Conservation (phyloP, 257 asterid species). For the Solanum gandarillasii region DNA sequence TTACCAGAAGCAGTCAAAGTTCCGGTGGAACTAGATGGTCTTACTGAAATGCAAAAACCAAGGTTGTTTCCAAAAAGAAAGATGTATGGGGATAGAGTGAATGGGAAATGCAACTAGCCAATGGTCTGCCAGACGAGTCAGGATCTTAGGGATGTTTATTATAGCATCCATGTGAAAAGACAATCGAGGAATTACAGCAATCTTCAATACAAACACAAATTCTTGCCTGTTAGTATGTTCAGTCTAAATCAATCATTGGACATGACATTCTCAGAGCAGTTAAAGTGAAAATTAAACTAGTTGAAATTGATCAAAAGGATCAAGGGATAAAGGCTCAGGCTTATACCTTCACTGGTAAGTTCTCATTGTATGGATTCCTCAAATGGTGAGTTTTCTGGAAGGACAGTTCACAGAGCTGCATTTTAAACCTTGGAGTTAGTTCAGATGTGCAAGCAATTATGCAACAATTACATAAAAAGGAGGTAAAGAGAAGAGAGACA, state of each 20-base stretch:
- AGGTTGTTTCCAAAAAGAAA: background rate
- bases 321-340: background rate
- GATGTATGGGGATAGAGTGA: background rate
- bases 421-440: background rate
- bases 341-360: constrained; percentile 66
- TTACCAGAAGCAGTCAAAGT: background rate
- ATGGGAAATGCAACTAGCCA: background rate
- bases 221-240: background rate
- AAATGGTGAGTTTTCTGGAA: constrained; percentile 67
- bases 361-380: constrained; percentile 68
- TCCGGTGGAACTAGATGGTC: background rate
- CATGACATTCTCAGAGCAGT: background rate
- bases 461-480: background rate
- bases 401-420: constrained; percentile 75
- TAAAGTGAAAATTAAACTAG: background rate
- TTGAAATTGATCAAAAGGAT: background rate
- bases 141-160: background rate
- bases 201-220: background rate
- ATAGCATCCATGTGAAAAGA: background rate
- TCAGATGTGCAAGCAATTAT: background rate
- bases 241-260: background rate
- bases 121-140: background rate
- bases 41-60: background rate
- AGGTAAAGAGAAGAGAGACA: background rate
- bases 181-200: background rate